phyloP scores from a whole-genome alignment of 805 yeast species.

The Kazachstania bromeliacearum region DNA sequence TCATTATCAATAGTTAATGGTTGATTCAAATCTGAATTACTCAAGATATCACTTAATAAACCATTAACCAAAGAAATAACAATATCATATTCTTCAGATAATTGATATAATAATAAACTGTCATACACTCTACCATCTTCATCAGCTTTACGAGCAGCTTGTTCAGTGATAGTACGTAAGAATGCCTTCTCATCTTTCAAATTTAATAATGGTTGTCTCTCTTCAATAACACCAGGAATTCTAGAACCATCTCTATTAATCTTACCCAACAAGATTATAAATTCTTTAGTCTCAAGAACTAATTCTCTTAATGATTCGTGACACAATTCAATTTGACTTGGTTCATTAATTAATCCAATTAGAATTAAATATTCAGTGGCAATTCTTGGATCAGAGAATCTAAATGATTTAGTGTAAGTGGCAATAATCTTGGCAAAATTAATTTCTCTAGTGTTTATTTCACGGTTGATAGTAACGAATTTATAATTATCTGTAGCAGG shows the following conservation, averaged over 20 bases:
- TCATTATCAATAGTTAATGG: conserved; percentile 35
- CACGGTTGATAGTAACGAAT: conserved; percentile 11
- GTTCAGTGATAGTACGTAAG: conserved; percentile 63
- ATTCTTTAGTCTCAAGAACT: conserved; percentile 79
- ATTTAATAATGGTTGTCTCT: conserved; percentile 55
- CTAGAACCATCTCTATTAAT: conserved; percentile 67
- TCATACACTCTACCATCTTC: conserved; percentile 86
- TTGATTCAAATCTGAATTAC: conserved; percentile 59
- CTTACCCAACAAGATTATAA: conserved; percentile 73
- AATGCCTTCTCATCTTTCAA: conserved; percentile 51
- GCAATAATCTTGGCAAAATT: conserved; percentile 60
- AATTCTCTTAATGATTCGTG: conserved; percentile 78
- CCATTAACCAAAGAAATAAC: conserved; percentile 69
- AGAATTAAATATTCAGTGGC: conserved; percentile 84
- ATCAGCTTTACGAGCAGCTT: conserved; percentile 78
- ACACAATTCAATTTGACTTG: conserved; percentile 45
- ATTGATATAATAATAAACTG: conserved; percentile 74
- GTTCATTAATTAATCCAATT: conserved; percentile 44
- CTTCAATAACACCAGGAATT: conserved; percentile 76
- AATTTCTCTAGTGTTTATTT: conserved; percentile 30
- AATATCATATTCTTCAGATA: conserved; percentile 78
- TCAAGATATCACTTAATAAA: conserved; percentile 66
- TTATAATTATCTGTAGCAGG: conserved; percentile 8
- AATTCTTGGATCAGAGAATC: conserved; percentile 75
- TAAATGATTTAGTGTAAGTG: conserved; percentile 72